Percentiles rank a stretch among this genome's conserved stretches.
These are phyloP conservation scores for Fusarium coicis DNA, from an alignment of 2,329 filamentous ascomycete genomes.

Conservation along the genomic window DNA sequence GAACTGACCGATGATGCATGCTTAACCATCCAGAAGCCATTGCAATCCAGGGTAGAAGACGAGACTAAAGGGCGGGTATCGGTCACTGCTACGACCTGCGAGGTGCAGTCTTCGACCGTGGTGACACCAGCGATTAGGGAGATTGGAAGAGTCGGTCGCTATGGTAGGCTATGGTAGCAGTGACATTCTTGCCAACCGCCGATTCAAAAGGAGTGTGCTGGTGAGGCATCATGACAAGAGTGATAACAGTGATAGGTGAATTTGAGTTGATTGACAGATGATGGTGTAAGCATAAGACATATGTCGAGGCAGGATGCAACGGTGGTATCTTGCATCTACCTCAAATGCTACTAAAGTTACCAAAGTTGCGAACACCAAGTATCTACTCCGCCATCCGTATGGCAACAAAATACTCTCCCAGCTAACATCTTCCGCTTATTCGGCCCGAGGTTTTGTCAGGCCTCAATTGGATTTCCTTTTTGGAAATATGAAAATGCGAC, in stretches of 20 bases:
- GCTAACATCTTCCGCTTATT: too few species aligned
- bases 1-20: not conserved
- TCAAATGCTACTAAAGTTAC: too few species aligned
- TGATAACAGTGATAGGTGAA: not conserved
- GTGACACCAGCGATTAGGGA: not conserved
- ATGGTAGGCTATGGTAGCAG: not conserved
- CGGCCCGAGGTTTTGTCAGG: fast-evolving
- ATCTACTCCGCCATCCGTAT: fast-evolving
- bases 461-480: fast-evolving
- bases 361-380: too few species aligned
- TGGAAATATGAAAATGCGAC: fast-evolving
- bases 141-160: not conserved
- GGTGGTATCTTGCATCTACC: fast-evolving
- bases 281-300: not conserved
- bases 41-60: not conserved
- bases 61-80: not conserved
- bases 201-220: fast-evolving
- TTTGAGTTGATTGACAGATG: not conserved
- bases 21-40: not conserved
- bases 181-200: not conserved
- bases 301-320: not conserved
- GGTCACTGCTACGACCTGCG: not conserved
- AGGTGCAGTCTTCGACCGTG: not conserved
- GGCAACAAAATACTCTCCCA: fast-evolving
- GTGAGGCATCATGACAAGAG: not conserved